Evolutionary conservation across 768 basidiomycete species (phyloP), one percentile per base, ranked within the genome.

Genomic region (Sporobolomyces roseus): DNA sequence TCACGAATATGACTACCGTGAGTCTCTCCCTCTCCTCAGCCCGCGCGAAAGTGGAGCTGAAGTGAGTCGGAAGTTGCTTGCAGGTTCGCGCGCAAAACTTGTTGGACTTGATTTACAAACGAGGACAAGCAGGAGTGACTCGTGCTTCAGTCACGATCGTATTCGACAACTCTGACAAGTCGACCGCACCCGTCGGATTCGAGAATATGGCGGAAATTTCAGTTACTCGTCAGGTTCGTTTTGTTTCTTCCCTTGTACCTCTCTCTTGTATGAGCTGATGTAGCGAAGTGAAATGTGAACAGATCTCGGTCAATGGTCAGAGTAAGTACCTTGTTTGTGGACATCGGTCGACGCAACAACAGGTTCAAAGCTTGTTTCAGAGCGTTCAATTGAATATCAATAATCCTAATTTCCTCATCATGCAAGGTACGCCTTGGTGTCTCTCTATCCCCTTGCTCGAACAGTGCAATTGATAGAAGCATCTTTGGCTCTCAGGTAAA

Each of bases 121-220:
- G 96, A 43, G 96, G 96, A 1, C 93, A 98, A 79, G 93, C 96
- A 27, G 96, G 96, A 14, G 83, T 98, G 67, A 91, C 91, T 16
- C 93, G 94, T 81, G 96, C 96, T 6, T 93, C 91, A 71, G 96
- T 99, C 4, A 97, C 96, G 35, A 92, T 98, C 75, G 93, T 99
- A 3, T 99, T 99, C 76, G 92, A 98, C 83, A 99, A 99, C 78
- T 90, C 92, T 1, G 93, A 98, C 78, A 83, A 85, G 16, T 82
- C 84, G 27, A 91, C 84, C 66, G 90, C 89, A 73, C 96, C 93
- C 0, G 83, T 87, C 2, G 93, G 92, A 3, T 84, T 88, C 41
- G 87, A 91, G 76, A 83, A 87, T 43, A 85, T 80, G 64, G 84
- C 86, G 59, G 92, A 97, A 78, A 92, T 99, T 74, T 98, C 96